Evolutionary conservation across 2,329 filamentous ascomycete genomes (phyloP), one percentile per base, ranked within the genome.

Genomic region (Talaromyces islandicus): DNA sequence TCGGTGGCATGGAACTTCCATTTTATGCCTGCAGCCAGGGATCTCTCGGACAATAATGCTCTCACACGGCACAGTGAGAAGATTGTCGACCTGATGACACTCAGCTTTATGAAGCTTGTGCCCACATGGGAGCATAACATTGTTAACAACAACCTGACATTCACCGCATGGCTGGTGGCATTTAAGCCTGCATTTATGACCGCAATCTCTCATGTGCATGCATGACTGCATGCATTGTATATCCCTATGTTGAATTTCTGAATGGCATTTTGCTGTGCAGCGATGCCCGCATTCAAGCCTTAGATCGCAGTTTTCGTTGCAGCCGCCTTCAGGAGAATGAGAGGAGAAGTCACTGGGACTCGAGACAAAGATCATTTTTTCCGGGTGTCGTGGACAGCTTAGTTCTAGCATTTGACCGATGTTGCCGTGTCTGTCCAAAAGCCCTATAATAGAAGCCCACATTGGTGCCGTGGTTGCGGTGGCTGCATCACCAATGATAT

Each of bases 401-500:
- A 50, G 24, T 25, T 50, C 19, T n/a, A 50, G 43, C 24, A 21
- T n/a, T 50, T 24, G 19, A 5, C 43, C 43, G 24, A 50, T 50
- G 24, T 50, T 50, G 19, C n/a, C 27, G 12, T 29, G 32, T 25
- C 48, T 25, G 35, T 57, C 32, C 2, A 58, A 24, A n/a, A 59
- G 57, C 35, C 29, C 27, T 5, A 60, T 30, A 3, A 59, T 56
- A 12, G 58, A 61, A 27, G 41, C 35, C 64, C 64, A 65, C 62
- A 65, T 62, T n/a, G 60, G 62, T 35, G 59, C 60, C 25, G 32
- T 43, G 2, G 41, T 56, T 10, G 57, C 59, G 4, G 64, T 65
- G 21, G 54, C 35, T 17, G 64, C 57, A 59, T 65, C 52, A 5
- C 64, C 62, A 27, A 65, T 62, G 6, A 65, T 52, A 43, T 65